These are phyloP conservation scores for Straminergon stramineum DNA, from an alignment of 225 moss, liverwort and hornwort genomes.

Conservation along the genomic window DNA sequence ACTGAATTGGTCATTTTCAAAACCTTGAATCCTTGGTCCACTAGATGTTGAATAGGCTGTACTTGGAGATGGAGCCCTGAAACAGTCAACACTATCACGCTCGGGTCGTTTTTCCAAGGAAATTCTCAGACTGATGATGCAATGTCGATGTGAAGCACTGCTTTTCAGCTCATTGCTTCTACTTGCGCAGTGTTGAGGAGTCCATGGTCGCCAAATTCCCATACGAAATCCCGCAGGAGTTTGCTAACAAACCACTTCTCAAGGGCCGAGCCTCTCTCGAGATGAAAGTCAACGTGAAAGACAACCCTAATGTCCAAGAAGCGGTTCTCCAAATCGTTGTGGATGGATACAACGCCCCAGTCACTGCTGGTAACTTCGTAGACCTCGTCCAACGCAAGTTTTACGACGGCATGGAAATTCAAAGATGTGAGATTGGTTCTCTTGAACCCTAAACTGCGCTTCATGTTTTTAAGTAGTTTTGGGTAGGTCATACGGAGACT, in stretches of 20 bases:
- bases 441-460: background rate
- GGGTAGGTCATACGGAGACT: background rate
- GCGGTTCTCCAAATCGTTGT: conserved; percentile 75
- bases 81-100: background rate
- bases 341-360: conserved; percentile 95
- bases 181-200: conserved; percentile 77
- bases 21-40: background rate
- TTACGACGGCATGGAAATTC: conserved; percentile 96
- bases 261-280: conserved; percentile 89
- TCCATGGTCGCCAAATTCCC: conserved; percentile 81
- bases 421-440: conserved; percentile 47
- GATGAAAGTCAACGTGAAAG: conserved; percentile 92
- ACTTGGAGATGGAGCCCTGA: background rate
- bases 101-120: background rate
- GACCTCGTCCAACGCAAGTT: conserved; percentile 88
- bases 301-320: conserved; percentile 79
- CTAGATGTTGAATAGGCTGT: background rate
- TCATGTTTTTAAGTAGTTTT: background rate
- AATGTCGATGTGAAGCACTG: background rate
- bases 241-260: conserved; percentile 58
- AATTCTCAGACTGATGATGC: background rate
- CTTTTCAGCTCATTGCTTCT: background rate
- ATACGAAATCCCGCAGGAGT: conserved; percentile 65
- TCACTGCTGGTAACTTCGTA: conserved; percentile 94
- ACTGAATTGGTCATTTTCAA: background rate